These are phyloP conservation scores for Podospora conica DNA, from an alignment of 495 filamentous ascomycete genomes.

Conservation along the genomic window DNA sequence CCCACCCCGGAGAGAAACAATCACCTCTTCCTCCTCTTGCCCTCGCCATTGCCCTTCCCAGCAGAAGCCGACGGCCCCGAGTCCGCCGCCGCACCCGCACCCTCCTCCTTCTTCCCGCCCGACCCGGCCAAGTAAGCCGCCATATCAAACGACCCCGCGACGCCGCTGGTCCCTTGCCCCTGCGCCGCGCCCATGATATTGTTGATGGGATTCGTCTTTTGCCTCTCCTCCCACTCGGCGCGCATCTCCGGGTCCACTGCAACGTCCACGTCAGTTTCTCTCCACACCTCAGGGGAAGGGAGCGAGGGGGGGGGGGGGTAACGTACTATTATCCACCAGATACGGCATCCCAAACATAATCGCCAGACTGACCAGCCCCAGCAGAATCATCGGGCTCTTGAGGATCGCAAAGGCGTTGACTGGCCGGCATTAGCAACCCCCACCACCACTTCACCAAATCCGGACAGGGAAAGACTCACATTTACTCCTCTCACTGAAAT, in stretches of 20 bases:
- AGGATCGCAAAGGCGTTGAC: slow-evolving; percentile 61
- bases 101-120: slow-evolving; percentile 23
- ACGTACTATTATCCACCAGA: slow-evolving; percentile 90
- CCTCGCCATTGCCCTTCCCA: slow-evolving; percentile 12
- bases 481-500: slow-evolving; percentile 62
- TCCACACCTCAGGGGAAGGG: too few species aligned
- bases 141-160: slow-evolving; percentile 69
- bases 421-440: slow-evolving; percentile 5
- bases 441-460: too few species aligned
- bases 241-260: slow-evolving; percentile 94
- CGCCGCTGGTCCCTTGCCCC: slow-evolving; percentile 19
- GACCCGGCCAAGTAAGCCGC: slow-evolving; percentile 71
- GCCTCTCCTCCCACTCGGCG: slow-evolving; percentile 85
- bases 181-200: slow-evolving; percentile 41
- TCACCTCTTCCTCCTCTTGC: slow-evolving; percentile 17
- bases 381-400: slow-evolving; percentile 91
- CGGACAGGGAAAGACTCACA: slow-evolving; percentile 51
- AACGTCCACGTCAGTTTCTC: not conserved
- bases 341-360: slow-evolving; percentile 89
- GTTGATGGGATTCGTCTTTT: slow-evolving; percentile 64
- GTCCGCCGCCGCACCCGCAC: not conserved
- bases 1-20: not conserved
- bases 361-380: slow-evolving; percentile 72
- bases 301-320: too few species aligned
- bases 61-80: slow-evolving; percentile 25